Evolutionary conservation across 129 eudicot genomes (phyloP).

Genomic region (Daucus carota): DH1_v3.0 NC_030385.2:2062501-2063000

Average conservation of each 20-base stretch:
- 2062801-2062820: neutral
- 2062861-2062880: neutral
- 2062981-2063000: conserved; percentile 69
- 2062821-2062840: neutral
- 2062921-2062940: neutral
- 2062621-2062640: conserved; percentile 37
- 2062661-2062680: conserved; percentile 43
- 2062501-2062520: too few species aligned
- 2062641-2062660: conserved; percentile 43
- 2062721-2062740: neutral
- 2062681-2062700: conserved; percentile 23
- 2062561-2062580: neutral
- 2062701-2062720: neutral
- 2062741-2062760: neutral
- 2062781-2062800: neutral
- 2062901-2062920: neutral
- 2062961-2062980: conserved; percentile 25
- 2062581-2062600: neutral
- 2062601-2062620: neutral
- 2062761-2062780: neutral
- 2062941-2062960: conserved; percentile 2
- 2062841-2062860: neutral
- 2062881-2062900: neutral
- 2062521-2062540: neutral
- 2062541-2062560: neutral